Evolutionary conservation across 2,329 filamentous ascomycete genomes (phyloP).

Genomic region (Sphaerulina vaccinii): DNA sequence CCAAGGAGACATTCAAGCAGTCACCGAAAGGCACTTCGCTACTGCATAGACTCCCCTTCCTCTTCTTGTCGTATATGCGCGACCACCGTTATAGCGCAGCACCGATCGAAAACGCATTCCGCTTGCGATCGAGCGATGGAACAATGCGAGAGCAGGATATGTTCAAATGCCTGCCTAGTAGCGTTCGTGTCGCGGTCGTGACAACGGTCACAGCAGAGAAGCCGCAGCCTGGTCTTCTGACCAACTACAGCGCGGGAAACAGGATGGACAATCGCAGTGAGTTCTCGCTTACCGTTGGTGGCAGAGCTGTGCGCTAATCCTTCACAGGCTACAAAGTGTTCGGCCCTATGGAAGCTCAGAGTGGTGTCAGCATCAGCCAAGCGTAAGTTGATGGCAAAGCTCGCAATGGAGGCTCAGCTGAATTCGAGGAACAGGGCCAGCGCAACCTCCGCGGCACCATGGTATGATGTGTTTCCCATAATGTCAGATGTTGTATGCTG

Average conservation of each 20-base stretch:
- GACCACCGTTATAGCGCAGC: slow-evolving; percentile 31
- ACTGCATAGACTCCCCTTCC: slow-evolving; percentile 24
- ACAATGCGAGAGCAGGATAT: slow-evolving; percentile 24
- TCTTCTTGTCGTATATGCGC: slow-evolving; percentile 29
- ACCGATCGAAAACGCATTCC: slow-evolving; percentile 32
- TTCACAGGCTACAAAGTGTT: slow-evolving; percentile 26
- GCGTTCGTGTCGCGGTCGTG: slow-evolving; percentile 33
- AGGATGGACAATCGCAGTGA: slow-evolving; percentile 1
- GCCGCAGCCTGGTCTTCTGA: slow-evolving; percentile 28
- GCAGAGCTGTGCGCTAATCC: slow-evolving; percentile 13
- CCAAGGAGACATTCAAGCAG: slow-evolving; percentile 27
- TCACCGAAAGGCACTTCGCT: slow-evolving; percentile 6
- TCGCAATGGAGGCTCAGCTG: background rate
- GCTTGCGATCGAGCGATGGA: slow-evolving; percentile 18
- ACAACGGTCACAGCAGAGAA: slow-evolving; percentile 31
- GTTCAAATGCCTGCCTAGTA: slow-evolving; percentile 32
- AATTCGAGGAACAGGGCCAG: slow-evolving; percentile 24
- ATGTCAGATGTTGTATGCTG: background rate
- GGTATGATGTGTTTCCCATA: slow-evolving; percentile 13
- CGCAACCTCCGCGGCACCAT: slow-evolving; percentile 34
- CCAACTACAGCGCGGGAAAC: slow-evolving; percentile 34
- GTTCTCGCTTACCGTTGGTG: no score
- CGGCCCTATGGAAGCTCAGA: slow-evolving; percentile 21
- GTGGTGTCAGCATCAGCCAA: slow-evolving; percentile 29
- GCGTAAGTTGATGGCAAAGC: slow-evolving; percentile 26